These are phyloP conservation scores for Penicillium sp. DNA, from an alignment of 2,329 filamentous ascomycete genomes.

Conservation along the genomic window DNA sequence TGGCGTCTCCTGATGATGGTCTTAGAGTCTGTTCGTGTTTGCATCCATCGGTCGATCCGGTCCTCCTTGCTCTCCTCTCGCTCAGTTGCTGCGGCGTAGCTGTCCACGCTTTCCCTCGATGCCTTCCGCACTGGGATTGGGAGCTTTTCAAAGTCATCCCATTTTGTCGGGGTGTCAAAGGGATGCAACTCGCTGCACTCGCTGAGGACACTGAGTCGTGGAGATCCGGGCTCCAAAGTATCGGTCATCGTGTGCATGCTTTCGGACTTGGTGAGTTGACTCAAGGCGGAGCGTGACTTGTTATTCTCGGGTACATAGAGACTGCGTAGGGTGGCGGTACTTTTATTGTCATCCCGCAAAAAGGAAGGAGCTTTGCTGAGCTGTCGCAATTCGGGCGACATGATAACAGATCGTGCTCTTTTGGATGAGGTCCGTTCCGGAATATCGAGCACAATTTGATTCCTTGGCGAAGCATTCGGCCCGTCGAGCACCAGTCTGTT, in stretches of 20 bases:
- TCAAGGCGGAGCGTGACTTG: constrained; percentile 27
- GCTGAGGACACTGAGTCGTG: constrained; percentile 44
- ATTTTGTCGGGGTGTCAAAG: constrained; percentile 25
- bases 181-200: constrained; percentile 46
- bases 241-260: constrained; percentile 39
- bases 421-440: constrained; percentile 42
- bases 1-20: constrained; percentile 19
- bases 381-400: constrained; percentile 26
- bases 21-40: constrained; percentile 19
- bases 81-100: constrained; percentile 14
- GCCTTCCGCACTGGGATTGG: constrained; percentile 31
- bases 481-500: constrained; percentile 28
- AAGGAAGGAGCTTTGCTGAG: constrained; percentile 42
- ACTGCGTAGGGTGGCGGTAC: constrained; percentile 41
- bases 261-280: constrained; percentile 34
- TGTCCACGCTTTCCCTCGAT: constrained; percentile 15
- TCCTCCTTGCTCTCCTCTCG: constrained; percentile 22
- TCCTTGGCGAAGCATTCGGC: constrained; percentile 27
- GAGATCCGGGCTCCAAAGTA: constrained; percentile 37
- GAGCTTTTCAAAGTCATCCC: constrained; percentile 25
- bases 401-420: constrained; percentile 27
- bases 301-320: constrained; percentile 36
- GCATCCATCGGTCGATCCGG: constrained; percentile 36
- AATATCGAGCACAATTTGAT: constrained; percentile 32
- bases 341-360: constrained; percentile 36